Evolutionary conservation across 441 rosid species (phyloP), one percentile per base, ranked within the genome.

Genomic region (Cnidoscolus chayamansa): DNA sequence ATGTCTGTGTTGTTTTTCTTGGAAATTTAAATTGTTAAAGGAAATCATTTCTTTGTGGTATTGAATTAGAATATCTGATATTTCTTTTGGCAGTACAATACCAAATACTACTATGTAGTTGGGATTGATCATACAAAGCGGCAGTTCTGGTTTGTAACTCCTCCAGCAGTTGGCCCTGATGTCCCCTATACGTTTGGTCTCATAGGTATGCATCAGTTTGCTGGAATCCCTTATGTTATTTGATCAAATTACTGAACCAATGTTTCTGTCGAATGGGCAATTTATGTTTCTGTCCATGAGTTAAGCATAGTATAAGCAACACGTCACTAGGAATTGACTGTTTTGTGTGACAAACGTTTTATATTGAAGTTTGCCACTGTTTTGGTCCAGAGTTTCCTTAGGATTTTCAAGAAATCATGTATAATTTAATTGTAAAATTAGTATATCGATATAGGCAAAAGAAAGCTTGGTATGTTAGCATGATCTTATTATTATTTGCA

Each of bases 121-220:
- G 96, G 97, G 48, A 67, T 76, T 55, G 88, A 83, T 70, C 75
- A 86, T 35, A 83, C 88, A 0, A 79, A 61, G 35, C 63, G 95
- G 51, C 49, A 53, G 68, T 94, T 94, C 79, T 90, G 93, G 94
- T 91, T 94, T 77, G n/a, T 60, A 37, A 90, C 94, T 71, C 96
- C 98, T 81, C 97, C 97, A 20, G 74, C 81, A 47, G 81, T 84
- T 63, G 98, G 97, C 50, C 93, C 94, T 45, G 92, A 91, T 55
- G 93, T 85, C 45, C 94, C 98, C 0, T 94, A 90, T 70, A 89
- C 97, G 53, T 94, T 94, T 68, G 97, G 98, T 81, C 87, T 94
- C 57, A 90, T 94, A 60, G 98, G 98, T 90, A 74, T 78, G 71
- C 60, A 8, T 47, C 49, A 19, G 31, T 30, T 51, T 64, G 56